phyloP scores from a whole-genome alignment of 2,329 filamentous ascomycete genomes.

The Cylindrodendrum hubeiense region DNA sequence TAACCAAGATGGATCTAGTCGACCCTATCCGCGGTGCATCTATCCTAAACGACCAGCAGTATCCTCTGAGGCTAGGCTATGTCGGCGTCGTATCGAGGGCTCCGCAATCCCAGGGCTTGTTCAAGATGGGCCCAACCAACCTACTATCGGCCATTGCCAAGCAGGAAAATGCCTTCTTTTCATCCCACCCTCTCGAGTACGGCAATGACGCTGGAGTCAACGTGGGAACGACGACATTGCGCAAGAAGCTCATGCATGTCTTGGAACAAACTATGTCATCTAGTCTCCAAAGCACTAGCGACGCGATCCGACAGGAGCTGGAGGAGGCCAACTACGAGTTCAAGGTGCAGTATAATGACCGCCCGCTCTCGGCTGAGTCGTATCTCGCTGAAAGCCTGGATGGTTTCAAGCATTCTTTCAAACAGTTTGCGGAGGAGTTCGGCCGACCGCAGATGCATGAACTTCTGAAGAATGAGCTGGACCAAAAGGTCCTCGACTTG shows the following conservation, averaged over 20 bases:
- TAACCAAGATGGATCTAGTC: conserved; percentile 99
- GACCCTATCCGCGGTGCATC: conserved; percentile 82
- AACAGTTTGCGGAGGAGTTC: conserved; percentile 90
- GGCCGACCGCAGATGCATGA: conserved; percentile 90
- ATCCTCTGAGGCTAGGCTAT: conserved; percentile 93
- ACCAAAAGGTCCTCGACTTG: conserved; percentile 94
- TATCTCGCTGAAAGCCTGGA: conserved; percentile 96
- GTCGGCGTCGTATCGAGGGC: conserved; percentile 93
- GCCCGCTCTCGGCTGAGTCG: conserved; percentile 92
- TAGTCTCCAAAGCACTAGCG: conserved; percentile 88
- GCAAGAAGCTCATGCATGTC: conserved; percentile 97
- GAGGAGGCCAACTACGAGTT: conserved; percentile 98
- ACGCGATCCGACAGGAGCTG: conserved; percentile 93
- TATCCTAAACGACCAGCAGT: conserved; percentile 90
- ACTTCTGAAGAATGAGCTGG: conserved; percentile 90
- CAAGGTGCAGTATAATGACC: conserved; percentile 99
- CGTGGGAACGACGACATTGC: conserved; percentile 86
- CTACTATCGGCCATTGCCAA: conserved; percentile 85
- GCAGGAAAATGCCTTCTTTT: conserved; percentile 91
- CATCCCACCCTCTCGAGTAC: conserved; percentile 83
- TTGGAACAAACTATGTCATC: conserved; percentile 97
- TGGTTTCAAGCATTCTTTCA: conserved; percentile 97
- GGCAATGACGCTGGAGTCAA: conserved; percentile 78
- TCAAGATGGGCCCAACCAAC: conserved; percentile 85
- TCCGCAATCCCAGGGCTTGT: conserved; percentile 78